Percentiles rank a stretch among this genome's conserved stretches.
phyloP scores from a whole-genome alignment of 305 asterid genomes.

The Andrographis paniculata region DNA sequence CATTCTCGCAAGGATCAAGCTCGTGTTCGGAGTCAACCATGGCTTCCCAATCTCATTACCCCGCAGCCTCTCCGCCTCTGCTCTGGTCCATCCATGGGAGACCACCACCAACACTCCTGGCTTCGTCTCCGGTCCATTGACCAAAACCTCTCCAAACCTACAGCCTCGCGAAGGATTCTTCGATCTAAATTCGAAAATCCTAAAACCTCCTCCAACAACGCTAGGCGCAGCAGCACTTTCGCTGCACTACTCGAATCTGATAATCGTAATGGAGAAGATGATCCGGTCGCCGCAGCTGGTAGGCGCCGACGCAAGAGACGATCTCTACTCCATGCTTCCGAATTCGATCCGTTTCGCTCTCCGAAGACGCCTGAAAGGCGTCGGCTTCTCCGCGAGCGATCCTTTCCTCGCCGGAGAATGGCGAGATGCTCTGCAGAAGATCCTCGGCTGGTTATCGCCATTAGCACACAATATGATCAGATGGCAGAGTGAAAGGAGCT shows the following conservation, averaged over 20 bases:
- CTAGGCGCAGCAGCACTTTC: slow-evolving; percentile 74
- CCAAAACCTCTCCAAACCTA: slow-evolving; percentile 22
- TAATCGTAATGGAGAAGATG: slow-evolving; percentile 86
- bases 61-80: slow-evolving; percentile 71
- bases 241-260: slow-evolving; percentile 75
- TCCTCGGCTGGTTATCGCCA: slow-evolving; percentile 81
- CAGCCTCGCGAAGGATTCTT: slow-evolving; percentile 41
- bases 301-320: slow-evolving; percentile 83
- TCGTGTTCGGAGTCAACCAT: slow-evolving; percentile 53
- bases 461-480: slow-evolving; percentile 91
- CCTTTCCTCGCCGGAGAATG: slow-evolving; percentile 73
- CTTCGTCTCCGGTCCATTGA: slow-evolving; percentile 57
- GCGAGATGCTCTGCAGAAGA: slow-evolving; percentile 79
- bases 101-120: slow-evolving; percentile 38
- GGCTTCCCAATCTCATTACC: slow-evolving; percentile 45
- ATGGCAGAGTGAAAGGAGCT: slow-evolving; percentile 96
- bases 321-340: slow-evolving; percentile 77
- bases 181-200: slow-evolving; percentile 37
- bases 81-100: slow-evolving; percentile 75
- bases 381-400: slow-evolving; percentile 70
- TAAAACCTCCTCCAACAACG: slow-evolving; percentile 58
- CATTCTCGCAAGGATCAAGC: slow-evolving; percentile 57
- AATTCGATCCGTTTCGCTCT: slow-evolving; percentile 46
- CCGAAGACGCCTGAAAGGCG: slow-evolving; percentile 59
- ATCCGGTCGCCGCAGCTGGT: slow-evolving; percentile 73